Percentiles rank a stretch among this genome's conserved stretches.
phyloP scores from a whole-genome alignment of 768 basidiomycete species.

The Pulveroboletus sp. region DNA sequence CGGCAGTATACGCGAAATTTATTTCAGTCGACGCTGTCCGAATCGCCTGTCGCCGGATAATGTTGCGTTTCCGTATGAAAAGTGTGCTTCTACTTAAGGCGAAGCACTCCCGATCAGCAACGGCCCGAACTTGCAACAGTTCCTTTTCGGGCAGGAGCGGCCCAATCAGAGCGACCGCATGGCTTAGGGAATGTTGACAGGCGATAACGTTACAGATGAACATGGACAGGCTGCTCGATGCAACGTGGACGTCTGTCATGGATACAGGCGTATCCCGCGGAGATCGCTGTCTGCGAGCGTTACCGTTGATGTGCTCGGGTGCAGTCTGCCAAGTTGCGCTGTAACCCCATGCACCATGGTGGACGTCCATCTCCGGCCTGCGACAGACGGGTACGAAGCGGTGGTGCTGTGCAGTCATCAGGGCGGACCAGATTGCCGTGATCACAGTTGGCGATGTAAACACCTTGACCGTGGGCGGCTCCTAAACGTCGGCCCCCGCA shows the following conservation, averaged over 20 bases:
- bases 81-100: too few relatives aligned
- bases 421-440: not conserved
- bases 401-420: not conserved
- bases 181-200: constrained; percentile 12
- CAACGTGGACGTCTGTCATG: constrained; percentile 27
- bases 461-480: not conserved
- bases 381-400: constrained; percentile 7
- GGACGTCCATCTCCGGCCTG: constrained; percentile 21
- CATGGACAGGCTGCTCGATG: constrained; percentile 17
- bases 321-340: constrained; percentile 10
- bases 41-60: too few relatives aligned
- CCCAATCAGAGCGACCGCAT: constrained; percentile 9
- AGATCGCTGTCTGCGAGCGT: constrained; percentile 18
- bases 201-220: constrained; percentile 21
- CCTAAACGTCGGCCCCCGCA: constrained; percentile 19
- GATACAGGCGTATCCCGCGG: constrained; percentile 29
- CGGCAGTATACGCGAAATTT: too few relatives aligned
- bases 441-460: not conserved
- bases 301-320: not conserved
- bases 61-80: too few relatives aligned
- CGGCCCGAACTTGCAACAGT: too few relatives aligned
- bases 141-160: not conserved
- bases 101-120: too few relatives aligned
- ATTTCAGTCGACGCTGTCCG: too few relatives aligned
- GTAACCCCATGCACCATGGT: constrained; percentile 18